Percentiles rank a stretch among this genome's conserved stretches.
Evolutionary conservation across 2,329 filamentous ascomycete species (phyloP).

Genomic region (Macrophomina phaseolina): DNA sequence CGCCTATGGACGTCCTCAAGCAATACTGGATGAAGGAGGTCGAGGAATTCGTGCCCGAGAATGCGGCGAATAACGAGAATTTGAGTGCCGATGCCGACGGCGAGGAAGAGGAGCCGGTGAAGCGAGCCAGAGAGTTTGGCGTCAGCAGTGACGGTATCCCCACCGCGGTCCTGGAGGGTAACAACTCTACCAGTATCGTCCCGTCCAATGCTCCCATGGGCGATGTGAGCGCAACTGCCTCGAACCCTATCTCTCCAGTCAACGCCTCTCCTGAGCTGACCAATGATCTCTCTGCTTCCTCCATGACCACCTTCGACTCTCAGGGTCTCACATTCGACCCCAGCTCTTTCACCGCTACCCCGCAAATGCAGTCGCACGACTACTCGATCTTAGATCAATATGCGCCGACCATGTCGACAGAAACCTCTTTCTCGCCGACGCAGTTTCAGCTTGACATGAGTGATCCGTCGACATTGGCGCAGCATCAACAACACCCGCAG

Average conservation of each 20-base stretch:
- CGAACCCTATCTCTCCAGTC: constrained; percentile 7
- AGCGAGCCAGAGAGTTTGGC: constrained; percentile 15
- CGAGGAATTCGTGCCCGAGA: constrained; percentile 50
- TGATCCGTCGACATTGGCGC: constrained; percentile 7
- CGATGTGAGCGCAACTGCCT: constrained; percentile 1
- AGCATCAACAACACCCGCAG: constrained; percentile 17
- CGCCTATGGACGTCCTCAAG: constrained; percentile 65
- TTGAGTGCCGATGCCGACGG: constrained; percentile 10
- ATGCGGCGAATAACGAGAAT: constrained; percentile 4
- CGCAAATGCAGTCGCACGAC: constrained; percentile 7
- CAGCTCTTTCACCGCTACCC: constrained; percentile 9
- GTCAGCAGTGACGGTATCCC: constrained; percentile 22
- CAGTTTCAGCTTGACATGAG: constrained; percentile 23
- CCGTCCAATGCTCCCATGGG: constrained; percentile 11
- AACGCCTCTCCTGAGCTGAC: constrained; percentile 11
- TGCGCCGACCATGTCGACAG: constrained; percentile 21
- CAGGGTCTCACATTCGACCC: constrained; percentile 21
- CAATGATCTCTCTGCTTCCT: neutral
- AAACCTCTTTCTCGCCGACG: constrained; percentile 10
- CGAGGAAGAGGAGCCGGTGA: constrained; percentile 27
- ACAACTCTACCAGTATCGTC: neutral
- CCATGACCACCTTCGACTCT: constrained; percentile 7
- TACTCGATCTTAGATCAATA: constrained; percentile 25
- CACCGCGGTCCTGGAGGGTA: constrained; percentile 14
- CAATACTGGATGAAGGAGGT: constrained; percentile 64